These are phyloP conservation scores for Neurospora crassa DNA, from an alignment of 2,329 filamentous ascomycete species.

Conservation along the genomic window DNA sequence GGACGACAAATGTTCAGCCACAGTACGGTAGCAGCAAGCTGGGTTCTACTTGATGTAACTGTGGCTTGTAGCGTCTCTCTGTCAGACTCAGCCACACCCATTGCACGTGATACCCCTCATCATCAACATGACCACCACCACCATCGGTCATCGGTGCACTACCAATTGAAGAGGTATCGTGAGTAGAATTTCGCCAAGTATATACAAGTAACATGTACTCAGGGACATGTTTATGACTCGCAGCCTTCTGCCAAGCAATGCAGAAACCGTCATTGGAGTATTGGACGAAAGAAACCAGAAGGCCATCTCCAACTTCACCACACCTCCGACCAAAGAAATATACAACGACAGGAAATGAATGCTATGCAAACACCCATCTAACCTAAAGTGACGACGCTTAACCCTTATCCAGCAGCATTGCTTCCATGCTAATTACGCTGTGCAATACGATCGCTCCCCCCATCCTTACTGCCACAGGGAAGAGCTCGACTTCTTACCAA, in stretches of 20 bases:
- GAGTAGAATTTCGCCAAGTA: background rate
- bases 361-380: background rate
- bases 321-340: background rate
- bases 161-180: background rate
- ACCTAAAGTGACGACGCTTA: background rate
- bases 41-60: background rate
- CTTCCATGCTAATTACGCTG: background rate
- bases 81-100: background rate
- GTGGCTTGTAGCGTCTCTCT: background rate
- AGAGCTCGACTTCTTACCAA: background rate
- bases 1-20: background rate
- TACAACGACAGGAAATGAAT: background rate
- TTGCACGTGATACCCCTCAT: background rate
- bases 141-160: background rate
- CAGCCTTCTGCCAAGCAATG: background rate
- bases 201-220: background rate
- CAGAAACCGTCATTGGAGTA: background rate
- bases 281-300: background rate
- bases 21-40: background rate
- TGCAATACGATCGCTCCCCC: background rate
- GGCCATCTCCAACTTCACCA: background rate
- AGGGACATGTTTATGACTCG: background rate
- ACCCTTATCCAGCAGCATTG: background rate
- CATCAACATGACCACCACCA: background rate
- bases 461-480: background rate